Base-by-base conservation (phyloP, 164 flowering plant species). In the Vitis cinerea region DNA sequence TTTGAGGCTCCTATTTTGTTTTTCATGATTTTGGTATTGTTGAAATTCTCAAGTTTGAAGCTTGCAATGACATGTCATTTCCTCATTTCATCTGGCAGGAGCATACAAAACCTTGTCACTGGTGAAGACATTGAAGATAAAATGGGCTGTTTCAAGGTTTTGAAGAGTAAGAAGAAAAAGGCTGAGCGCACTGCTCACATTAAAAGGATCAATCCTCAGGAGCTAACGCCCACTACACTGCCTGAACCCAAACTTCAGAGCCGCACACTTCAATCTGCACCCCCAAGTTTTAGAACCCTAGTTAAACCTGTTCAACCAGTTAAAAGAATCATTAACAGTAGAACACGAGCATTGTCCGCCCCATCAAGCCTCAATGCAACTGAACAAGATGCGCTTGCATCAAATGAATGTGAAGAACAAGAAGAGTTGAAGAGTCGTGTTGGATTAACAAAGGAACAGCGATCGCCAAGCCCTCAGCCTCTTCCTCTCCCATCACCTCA, bases 401-500 rank as follows among this genome's bases (percentile, higher is more conserved):
- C 88, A 59, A 66, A 61, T 73, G 92, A 88, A 63, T 81, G 37
- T 77, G 89, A 87, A 10, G 96, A 92, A 56, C 83, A 79, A 15
- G 98, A 88, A 49, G 97, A 88, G 5, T 68, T 81, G 10, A 90
- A 74, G 80, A 59, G 50, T 50, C 83, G 81, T 16, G 68, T 67
- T 65, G 82, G 82, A 55, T 65, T 76, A 23, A 71, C 73, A 16
- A 86, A 83, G 74, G 95, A 90, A 59, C 86, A 73, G 15, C 70
- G 68, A 12, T 61, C 81, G 11, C 82, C 84, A 15, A 84, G 77
- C 75, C 94, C 99, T 19, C 92, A 86, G 67, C 98, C 99, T 31
- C 91, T 95, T 67, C 99, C 99, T 59, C 96, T 95, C 67, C 99
- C 99, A 15, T 87, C 97, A 2, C 92, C 93, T 13, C 88, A 80